Evolutionary conservation across 2,329 filamentous ascomycete species (phyloP), one percentile per base, ranked within the genome.

Genomic region (Curvularia lunata): DNA sequence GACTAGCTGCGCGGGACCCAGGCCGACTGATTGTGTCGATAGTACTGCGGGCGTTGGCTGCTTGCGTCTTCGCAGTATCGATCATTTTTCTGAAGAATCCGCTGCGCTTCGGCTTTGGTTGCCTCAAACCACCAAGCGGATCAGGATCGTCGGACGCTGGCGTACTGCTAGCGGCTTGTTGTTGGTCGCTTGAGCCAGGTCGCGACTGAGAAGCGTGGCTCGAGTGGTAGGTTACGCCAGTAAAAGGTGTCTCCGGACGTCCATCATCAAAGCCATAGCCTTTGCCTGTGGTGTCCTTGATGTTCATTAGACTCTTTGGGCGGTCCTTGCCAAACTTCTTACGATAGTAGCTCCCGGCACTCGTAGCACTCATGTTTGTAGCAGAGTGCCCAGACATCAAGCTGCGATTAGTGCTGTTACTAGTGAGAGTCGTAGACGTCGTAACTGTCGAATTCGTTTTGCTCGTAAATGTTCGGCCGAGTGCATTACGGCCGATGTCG

Each of bases 11-110:
- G 30, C 75, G 71, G 58, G 78, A 78, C 37, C 69, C 66, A 67
- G 81, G 55, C 67, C 80, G 62, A 81, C 85, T 63, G 18, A 73
- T 71, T 4, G 86, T 85, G 2, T 89, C 90, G 64, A 97, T 91
- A 63, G 90, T 96, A 64, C 90, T 95, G 61, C 94, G 86, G 52
- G 91, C 92, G 72, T 88, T 96, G 1, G 94, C 94, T 32, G 96
- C 93, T 30, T 92, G 92, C 0, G 94, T 97, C 80, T 96, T 97
- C 16, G 93, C 94, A 2, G 91, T 92, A 64, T 97, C 93, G 28
- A 97, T 86, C 67, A 98, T 94, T 72, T 96, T 96, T 77, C 94
- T 95, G 82, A 98, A 95, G 71, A 98, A 96, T 48, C 92, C 94
- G 61, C 89, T 88, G 75, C 92, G 95, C 65, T 78, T 81, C 62